Evolutionary conservation across 805 yeast species (phyloP).

Genomic region (Candida endomychidarum): DNA sequence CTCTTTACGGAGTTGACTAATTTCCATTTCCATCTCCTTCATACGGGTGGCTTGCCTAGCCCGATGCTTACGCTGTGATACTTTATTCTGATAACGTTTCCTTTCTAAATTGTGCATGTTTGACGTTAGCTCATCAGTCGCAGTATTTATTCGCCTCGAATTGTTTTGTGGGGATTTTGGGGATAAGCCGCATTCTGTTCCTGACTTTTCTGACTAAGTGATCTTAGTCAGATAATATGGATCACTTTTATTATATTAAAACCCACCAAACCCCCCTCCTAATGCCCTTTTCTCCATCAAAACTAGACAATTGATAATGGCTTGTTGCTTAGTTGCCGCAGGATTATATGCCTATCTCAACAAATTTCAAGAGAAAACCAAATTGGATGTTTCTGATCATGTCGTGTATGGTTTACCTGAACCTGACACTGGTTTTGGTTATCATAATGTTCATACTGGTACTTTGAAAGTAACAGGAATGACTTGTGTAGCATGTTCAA

Average conservation of each 20-base stretch:
- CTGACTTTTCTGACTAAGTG: conserved; percentile 1
- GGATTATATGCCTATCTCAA: conserved; percentile 10
- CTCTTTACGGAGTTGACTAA: conserved; percentile 2
- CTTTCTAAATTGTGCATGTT: conserved; percentile 6
- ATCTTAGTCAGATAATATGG: not conserved
- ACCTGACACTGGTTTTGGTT: conserved; percentile 8
- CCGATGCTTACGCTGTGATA: conserved; percentile 12
- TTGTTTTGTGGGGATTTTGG: not conserved
- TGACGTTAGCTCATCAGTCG: not conserved
- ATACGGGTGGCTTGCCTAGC: conserved; percentile 10
- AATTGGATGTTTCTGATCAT: conserved; percentile 1
- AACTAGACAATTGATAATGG: conserved; percentile 3
- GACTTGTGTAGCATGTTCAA: conserved; percentile 9
- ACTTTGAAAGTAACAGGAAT: conserved; percentile 8
- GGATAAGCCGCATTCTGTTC: too few species aligned
- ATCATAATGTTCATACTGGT: conserved; percentile 6
- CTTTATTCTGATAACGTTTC: conserved; percentile 9
- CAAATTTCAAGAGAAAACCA: conserved; percentile 5
- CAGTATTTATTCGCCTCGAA: not conserved
- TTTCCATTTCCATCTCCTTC: conserved; percentile 6
- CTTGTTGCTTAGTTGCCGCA: conserved; percentile 11
- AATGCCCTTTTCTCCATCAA: not conserved
- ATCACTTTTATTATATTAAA: not conserved
- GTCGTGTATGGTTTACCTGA: conserved; percentile 11
- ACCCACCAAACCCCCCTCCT: not conserved